Evolutionary conservation across 2,329 filamentous ascomycete species (phyloP).

Genomic region (Fonsecaea nubica): DNA sequence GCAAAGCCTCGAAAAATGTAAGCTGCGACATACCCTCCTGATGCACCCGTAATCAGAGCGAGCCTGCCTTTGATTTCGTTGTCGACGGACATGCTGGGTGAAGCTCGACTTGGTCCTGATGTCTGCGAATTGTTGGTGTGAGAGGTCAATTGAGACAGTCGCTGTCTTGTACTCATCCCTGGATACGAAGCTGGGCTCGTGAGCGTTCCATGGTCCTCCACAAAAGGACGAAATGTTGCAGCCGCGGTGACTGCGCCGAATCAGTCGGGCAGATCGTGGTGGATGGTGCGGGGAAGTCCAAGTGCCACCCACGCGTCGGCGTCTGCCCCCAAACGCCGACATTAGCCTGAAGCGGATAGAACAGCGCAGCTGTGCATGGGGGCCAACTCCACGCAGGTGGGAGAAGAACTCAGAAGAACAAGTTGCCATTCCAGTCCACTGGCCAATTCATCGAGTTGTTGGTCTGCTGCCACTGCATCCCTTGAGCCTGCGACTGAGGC

Average conservation of each 20-base stretch:
- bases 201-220: neutral
- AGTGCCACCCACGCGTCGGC: conserved; percentile 18
- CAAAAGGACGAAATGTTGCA: neutral
- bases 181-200: neutral
- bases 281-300: conserved; percentile 25
- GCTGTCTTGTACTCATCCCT: conserved; percentile 17
- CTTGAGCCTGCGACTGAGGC: conserved; percentile 28
- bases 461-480: conserved; percentile 46
- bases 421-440: conserved; percentile 46
- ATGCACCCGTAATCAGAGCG: conserved; percentile 67
- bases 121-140: conserved; percentile 2
- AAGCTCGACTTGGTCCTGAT: neutral
- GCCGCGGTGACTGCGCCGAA: conserved; percentile 25
- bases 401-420: conserved; percentile 40
- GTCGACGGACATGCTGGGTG: conserved; percentile 40
- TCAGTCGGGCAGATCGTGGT: neutral
- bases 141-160: conserved; percentile 19
- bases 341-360: conserved; percentile 21
- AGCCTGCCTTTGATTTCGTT: conserved; percentile 61
- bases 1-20: neutral
- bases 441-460: conserved; percentile 44
- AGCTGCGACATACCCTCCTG: conserved; percentile 59
- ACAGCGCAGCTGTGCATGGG: conserved; percentile 9
- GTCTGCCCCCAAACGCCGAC: conserved; percentile 26
- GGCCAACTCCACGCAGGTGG: neutral